These are phyloP conservation scores for Colletotrichum sidae DNA, from an alignment of 2,329 filamentous ascomycete species.

Conservation along the genomic window DNA sequence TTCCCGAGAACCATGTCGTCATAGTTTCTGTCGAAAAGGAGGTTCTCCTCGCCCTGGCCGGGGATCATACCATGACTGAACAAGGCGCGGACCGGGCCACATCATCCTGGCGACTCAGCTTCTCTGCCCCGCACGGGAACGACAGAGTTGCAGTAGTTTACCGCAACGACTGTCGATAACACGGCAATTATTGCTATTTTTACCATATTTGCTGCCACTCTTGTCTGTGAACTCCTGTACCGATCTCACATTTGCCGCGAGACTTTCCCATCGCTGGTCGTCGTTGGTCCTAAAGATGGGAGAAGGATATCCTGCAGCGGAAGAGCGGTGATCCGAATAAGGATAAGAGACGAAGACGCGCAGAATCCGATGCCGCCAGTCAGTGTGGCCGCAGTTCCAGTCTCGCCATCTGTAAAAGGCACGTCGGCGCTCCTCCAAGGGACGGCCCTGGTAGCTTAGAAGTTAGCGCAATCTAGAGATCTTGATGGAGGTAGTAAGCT, in stretches of 20 bases:
- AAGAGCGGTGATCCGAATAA: conserved; percentile 7
- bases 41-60: neutral
- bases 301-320: conserved; percentile 10
- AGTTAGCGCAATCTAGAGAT: neutral
- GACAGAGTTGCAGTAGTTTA: neutral
- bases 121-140: conserved; percentile 3
- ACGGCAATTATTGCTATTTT: neutral
- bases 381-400: conserved; percentile 5
- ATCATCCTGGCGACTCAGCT: neutral
- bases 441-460: no score
- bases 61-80: conserved; percentile 1
- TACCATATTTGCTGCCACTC: neutral
- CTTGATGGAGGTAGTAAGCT: conserved; percentile 2
- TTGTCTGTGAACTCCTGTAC: neutral
- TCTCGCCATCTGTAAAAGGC: neutral
- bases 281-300: conserved; percentile 3
- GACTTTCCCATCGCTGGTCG: no score
- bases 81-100: neutral
- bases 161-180: neutral
- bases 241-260: conserved; percentile 2
- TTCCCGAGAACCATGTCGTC: neutral
- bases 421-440: no score
- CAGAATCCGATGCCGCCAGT: conserved; percentile 16
- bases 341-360: conserved; percentile 6
- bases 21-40: conserved; percentile 7